Percentiles rank a stretch among this genome's conserved stretches.
These are phyloP conservation scores for Boletellus deceptivus DNA, from an alignment of 1,284 basidiomycete species.

Conservation along the genomic window DNA sequence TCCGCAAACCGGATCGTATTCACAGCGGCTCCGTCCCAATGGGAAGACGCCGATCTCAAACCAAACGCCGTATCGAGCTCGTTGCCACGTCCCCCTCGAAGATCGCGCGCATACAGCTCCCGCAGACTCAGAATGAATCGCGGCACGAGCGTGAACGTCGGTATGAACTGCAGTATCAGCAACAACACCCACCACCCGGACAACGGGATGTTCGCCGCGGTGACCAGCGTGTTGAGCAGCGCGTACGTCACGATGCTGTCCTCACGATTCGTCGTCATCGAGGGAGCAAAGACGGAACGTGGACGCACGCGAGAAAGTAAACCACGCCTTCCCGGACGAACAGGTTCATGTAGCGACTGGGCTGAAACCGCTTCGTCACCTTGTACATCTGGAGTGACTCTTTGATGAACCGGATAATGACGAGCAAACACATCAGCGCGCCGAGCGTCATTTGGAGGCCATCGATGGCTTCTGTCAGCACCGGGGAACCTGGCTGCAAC, in stretches of 20 bases:
- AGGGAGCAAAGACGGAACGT: background rate
- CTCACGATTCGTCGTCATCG: background rate
- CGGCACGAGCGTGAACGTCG: slow-evolving; percentile 5
- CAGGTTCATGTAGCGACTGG: background rate
- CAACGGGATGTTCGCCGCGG: background rate
- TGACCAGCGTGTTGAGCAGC: background rate
- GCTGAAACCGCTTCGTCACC: background rate
- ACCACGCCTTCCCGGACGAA: slow-evolving; percentile 3
- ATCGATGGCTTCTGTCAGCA: background rate
- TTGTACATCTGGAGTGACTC: slow-evolving; percentile 3
- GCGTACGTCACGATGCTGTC: background rate
- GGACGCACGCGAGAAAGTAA: slow-evolving; percentile 5
- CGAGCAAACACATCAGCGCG: slow-evolving; percentile 2
- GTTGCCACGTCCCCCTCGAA: background rate
- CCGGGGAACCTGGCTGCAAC: background rate
- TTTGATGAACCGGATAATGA: background rate
- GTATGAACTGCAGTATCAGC: background rate
- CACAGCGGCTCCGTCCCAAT: background rate
- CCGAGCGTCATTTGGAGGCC: slow-evolving; percentile 1
- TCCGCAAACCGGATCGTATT: slow-evolving; percentile 1
- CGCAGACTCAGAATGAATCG: slow-evolving; percentile 11
- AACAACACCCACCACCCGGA: background rate
- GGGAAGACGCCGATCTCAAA: background rate
- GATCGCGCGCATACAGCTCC: slow-evolving; percentile 8
- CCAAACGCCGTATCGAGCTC: slow-evolving; percentile 13